Evolutionary conservation across 495 filamentous ascomycete genomes (phyloP).

Genomic region (Podospora conica): DNA sequence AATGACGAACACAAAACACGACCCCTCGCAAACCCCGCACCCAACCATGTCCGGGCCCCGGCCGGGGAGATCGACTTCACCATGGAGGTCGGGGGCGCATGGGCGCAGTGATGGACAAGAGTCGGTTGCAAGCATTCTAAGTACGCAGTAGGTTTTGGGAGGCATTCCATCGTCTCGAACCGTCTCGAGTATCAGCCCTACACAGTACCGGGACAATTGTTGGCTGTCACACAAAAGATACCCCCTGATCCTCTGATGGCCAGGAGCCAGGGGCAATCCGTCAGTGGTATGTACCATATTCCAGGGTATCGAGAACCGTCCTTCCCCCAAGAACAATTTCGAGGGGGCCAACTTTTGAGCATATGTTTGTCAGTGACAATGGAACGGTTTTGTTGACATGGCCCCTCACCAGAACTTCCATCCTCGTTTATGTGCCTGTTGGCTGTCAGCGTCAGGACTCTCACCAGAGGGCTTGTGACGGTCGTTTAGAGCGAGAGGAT

Average conservation of each 20-base stretch:
- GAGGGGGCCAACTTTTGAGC: not conserved
- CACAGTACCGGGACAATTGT: not conserved
- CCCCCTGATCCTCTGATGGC: not conserved
- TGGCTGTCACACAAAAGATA: not conserved
- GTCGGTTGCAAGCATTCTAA: not conserved
- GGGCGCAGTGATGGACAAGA: not conserved
- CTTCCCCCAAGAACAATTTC: too few relatives aligned
- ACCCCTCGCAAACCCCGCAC: not conserved
- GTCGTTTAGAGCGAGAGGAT: not conserved
- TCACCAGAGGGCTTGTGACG: not conserved
- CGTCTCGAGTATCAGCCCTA: too few relatives aligned
- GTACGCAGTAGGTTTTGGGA: too few relatives aligned
- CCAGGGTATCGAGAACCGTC: too few relatives aligned
- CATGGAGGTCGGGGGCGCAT: too few relatives aligned
- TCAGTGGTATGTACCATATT: too few relatives aligned
- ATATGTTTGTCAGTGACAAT: not conserved
- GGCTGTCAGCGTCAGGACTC: not conserved
- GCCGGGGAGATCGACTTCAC: not conserved
- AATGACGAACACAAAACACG: slow-evolving; percentile 13
- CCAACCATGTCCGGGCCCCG: not conserved
- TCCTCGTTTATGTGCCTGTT: not conserved
- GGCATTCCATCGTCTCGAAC: too few relatives aligned
- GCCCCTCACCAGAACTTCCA: not conserved
- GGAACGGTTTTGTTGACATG: not conserved
- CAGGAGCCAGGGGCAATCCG: not conserved